Conservation (phyloP, 129 eudicot species). For the Arctium lappa region DNA sequence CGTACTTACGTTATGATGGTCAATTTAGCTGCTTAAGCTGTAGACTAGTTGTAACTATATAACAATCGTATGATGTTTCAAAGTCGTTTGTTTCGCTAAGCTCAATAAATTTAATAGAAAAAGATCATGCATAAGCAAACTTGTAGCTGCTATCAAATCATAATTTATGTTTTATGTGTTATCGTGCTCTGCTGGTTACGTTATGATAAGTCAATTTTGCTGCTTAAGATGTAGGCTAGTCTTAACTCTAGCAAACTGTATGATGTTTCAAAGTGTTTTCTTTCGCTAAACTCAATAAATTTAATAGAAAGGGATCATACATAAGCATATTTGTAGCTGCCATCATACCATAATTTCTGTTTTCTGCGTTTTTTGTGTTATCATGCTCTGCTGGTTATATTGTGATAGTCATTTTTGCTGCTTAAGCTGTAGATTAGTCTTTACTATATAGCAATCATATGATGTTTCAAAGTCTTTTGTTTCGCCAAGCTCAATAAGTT, state of each 20-base stretch:
- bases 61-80: not conserved
- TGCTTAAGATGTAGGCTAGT: not conserved
- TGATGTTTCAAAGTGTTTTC: too few relatives aligned
- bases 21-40: not conserved
- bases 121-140: not conserved
- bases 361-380: not conserved
- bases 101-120: not conserved
- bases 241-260: not conserved
- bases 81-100: not conserved
- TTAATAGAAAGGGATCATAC: too few relatives aligned
- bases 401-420: not conserved
- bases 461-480: not conserved
- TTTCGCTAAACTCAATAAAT: too few relatives aligned
- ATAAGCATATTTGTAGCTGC: too few relatives aligned
- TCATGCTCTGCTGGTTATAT: not conserved
- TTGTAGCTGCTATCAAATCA: not conserved
- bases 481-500: not conserved
- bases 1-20: not conserved
- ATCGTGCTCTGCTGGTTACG: not conserved
- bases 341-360: not conserved
- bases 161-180: not conserved
- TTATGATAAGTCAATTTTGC: not conserved
- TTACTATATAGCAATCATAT: not conserved
- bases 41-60: not conserved
- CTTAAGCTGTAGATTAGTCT: not conserved